A percentile compares a stretch with the other conserved stretches of the same genome.
Conservation (phyloP, 768 basidiomycete genomes). For the Leccinum uliginosum region DNA sequence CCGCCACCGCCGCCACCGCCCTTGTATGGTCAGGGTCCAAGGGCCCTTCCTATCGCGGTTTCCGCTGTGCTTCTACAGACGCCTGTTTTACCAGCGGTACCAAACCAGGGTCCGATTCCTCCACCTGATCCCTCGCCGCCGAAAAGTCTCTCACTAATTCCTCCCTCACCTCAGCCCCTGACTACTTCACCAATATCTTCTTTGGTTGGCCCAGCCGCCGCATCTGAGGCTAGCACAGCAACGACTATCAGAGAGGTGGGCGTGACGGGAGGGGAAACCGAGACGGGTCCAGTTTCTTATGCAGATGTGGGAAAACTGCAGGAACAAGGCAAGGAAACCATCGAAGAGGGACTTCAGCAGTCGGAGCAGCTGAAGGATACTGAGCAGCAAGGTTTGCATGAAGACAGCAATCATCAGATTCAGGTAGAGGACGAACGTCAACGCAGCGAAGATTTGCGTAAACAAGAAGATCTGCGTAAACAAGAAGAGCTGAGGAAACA, state of each 20-base stretch:
- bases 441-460: conserved; percentile 19
- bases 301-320: background rate
- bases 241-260: conserved; percentile 36
- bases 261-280: conserved; percentile 33
- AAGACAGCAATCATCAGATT: background rate
- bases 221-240: conserved; percentile 19
- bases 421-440: background rate
- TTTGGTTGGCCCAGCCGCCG: background rate
- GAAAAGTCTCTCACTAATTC: background rate
- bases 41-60: background rate
- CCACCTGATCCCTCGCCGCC: conserved; percentile 7
- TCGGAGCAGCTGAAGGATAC: background rate
- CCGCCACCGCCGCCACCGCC: conserved; percentile 9
- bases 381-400: background rate
- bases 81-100: background rate
- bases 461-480: conserved; percentile 15
- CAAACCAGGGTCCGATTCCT: conserved; percentile 6
- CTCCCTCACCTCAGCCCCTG: conserved; percentile 13
- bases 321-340: conserved; percentile 13
- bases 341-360: background rate
- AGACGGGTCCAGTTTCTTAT: background rate
- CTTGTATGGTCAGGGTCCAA: conserved; percentile 4
- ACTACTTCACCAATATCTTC: conserved; percentile 20
- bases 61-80: conserved; percentile 6
- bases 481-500: background rate